phyloP scores from a whole-genome alignment of 495 filamentous ascomycete genomes.

The Parachaetomium inaequale region DNA sequence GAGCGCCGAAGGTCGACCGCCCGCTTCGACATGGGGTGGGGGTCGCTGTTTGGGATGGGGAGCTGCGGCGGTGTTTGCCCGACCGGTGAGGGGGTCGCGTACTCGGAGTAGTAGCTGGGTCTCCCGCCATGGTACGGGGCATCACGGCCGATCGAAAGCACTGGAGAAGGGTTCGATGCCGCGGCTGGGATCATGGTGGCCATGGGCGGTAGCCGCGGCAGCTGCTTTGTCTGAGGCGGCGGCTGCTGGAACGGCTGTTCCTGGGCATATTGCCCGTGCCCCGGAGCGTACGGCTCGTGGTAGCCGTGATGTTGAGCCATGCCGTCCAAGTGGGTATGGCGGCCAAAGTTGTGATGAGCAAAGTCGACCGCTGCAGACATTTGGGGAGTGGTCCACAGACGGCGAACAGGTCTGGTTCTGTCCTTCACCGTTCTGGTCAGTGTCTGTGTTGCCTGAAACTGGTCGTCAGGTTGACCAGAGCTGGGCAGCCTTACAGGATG shows the following conservation, averaged over 20 bases:
- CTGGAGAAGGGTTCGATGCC: slow-evolving; percentile 23
- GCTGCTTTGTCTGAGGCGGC: slow-evolving; percentile 19
- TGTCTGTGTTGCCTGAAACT: slow-evolving; percentile 14
- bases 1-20: slow-evolving; percentile 35
- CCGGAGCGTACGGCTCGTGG: slow-evolving; percentile 40
- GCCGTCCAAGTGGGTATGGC: slow-evolving; percentile 44
- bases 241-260: slow-evolving; percentile 33
- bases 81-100: slow-evolving; percentile 38
- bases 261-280: slow-evolving; percentile 35
- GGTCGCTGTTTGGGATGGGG: slow-evolving; percentile 34
- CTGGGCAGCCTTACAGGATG: slow-evolving; percentile 17
- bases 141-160: slow-evolving; percentile 30
- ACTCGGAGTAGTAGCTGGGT: slow-evolving; percentile 31
- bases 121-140: slow-evolving; percentile 23
- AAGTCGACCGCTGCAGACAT: slow-evolving; percentile 42
- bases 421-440: slow-evolving; percentile 23
- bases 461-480: slow-evolving; percentile 1
- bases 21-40: slow-evolving; percentile 32
- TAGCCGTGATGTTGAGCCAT: slow-evolving; percentile 45
- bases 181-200: slow-evolving; percentile 30
- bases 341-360: slow-evolving; percentile 39
- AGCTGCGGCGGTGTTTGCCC: slow-evolving; percentile 37
- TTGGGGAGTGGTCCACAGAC: slow-evolving; percentile 21
- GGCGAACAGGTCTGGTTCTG: slow-evolving; percentile 15
- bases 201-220: slow-evolving; percentile 32